phyloP scores from a whole-genome alignment of 148 eudicot genomes.

The Chenopodium album region DNA sequence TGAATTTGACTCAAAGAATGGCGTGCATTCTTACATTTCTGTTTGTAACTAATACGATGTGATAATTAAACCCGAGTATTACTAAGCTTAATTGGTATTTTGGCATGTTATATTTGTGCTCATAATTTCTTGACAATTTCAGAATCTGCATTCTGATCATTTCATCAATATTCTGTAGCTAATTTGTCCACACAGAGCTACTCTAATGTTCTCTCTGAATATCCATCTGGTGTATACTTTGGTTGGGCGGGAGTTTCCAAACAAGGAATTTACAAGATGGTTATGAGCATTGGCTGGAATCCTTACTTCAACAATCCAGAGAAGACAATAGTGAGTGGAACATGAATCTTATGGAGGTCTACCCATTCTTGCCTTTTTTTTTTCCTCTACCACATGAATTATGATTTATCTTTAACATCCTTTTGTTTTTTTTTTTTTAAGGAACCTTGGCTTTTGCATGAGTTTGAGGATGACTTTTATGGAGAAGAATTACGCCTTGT shows the following conservation, averaged over 20 bases:
- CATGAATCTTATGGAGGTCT: not conserved
- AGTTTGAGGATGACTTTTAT: constrained; percentile 82
- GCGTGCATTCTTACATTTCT: not conserved
- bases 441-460: constrained; percentile 99
- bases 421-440: constrained; percentile 22
- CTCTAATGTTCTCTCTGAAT: constrained; percentile 59
- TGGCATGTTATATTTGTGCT: not conserved
- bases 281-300: constrained; percentile 98
- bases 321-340: constrained; percentile 82
- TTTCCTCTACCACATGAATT: not conserved
- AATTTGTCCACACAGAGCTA: constrained; percentile 73
- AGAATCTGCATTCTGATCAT: not conserved
- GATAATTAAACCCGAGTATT: too few relatives aligned
- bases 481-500: constrained; percentile 80
- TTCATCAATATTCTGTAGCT: constrained; percentile 38
- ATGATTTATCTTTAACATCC: not conserved
- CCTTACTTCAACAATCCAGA: constrained; percentile 86
- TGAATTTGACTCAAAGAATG: constrained; percentile 1
- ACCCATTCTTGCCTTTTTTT: not conserved
- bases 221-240: constrained; percentile 90
- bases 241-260: constrained; percentile 84
- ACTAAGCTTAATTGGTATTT: not conserved
- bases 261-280: constrained; percentile 90
- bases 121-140: not conserved
- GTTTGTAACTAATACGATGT: too few relatives aligned